Conservation (phyloP, 495 filamentous ascomycete species). For the Aspergillus sclerotiicarbonarius region DNA sequence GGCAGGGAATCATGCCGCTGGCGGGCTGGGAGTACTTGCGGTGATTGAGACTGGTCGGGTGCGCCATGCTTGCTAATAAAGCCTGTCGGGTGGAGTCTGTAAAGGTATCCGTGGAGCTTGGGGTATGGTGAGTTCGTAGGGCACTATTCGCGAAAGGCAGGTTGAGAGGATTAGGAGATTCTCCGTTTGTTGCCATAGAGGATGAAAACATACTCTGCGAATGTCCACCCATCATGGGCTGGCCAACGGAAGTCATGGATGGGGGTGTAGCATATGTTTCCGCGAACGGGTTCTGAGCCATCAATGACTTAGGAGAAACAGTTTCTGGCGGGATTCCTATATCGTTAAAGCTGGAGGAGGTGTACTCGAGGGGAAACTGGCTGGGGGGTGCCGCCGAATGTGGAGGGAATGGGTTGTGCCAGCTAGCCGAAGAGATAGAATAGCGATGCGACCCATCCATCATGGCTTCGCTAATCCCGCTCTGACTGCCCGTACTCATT, state of each 20-base stretch:
- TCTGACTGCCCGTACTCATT: conserved; percentile 89
- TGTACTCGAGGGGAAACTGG: conserved; percentile 60
- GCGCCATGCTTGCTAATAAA: conserved; percentile 77
- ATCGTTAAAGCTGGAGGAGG: conserved; percentile 43
- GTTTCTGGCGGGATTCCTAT: conserved; percentile 43
- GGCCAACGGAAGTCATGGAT: conserved; percentile 61
- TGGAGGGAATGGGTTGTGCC: conserved; percentile 65
- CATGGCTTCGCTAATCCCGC: conserved; percentile 89
- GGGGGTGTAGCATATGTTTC: conserved; percentile 56
- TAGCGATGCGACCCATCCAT: conserved; percentile 72
- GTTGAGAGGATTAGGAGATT: conserved; percentile 55
- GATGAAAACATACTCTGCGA: conserved; percentile 58
- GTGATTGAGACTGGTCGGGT: conserved; percentile 68
- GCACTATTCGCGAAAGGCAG: conserved; percentile 51
- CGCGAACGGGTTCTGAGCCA: conserved; percentile 45
- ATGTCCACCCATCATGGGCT: conserved; percentile 48
- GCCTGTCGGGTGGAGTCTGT: conserved; percentile 91
- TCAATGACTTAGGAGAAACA: conserved; percentile 48
- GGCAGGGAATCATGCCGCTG: conserved; percentile 46
- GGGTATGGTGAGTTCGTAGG: conserved; percentile 61
- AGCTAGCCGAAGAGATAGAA: conserved; percentile 56
- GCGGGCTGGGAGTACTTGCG: conserved; percentile 77
- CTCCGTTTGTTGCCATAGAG: conserved; percentile 55
- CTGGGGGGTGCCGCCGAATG: conserved; percentile 57
- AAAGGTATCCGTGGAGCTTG: conserved; percentile 73